phyloP scores from a whole-genome alignment of 352 stramenopile species.

The Phytopythium cucurbitacearum region DNA sequence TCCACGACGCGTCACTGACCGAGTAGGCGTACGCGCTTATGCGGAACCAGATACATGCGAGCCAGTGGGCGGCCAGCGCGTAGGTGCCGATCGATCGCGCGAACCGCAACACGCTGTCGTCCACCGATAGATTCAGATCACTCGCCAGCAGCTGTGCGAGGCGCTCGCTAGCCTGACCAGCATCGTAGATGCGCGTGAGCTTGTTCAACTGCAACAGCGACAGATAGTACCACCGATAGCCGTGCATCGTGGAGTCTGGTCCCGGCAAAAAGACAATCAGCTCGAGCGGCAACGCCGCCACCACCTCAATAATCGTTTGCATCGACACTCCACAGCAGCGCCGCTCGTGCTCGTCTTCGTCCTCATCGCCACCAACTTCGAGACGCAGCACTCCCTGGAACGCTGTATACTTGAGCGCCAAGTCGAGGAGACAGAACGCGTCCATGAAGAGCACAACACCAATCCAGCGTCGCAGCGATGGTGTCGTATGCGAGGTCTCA shows the following conservation, averaged over 20 bases:
- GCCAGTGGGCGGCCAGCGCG: slow-evolving; percentile 60
- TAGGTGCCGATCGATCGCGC: slow-evolving; percentile 44
- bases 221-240: slow-evolving; percentile 53
- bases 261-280: slow-evolving; percentile 40
- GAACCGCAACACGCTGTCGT: slow-evolving; percentile 49
- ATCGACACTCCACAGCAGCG: background rate
- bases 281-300: slow-evolving; percentile 40
- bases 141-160: slow-evolving; percentile 44
- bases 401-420: slow-evolving; percentile 48
- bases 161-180: slow-evolving; percentile 44
- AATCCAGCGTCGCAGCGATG: slow-evolving; percentile 21
- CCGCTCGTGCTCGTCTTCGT: background rate
- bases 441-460: slow-evolving; percentile 38
- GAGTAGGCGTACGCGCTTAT: slow-evolving; percentile 38
- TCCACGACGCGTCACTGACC: slow-evolving; percentile 50
- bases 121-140: slow-evolving; percentile 47
- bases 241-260: slow-evolving; percentile 11
- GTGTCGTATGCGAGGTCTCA: slow-evolving; percentile 8
- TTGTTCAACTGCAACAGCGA: slow-evolving; percentile 62
- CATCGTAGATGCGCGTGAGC: slow-evolving; percentile 38
- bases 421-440: slow-evolving; percentile 44
- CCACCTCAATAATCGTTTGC: slow-evolving; percentile 22
- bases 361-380: slow-evolving; percentile 9
- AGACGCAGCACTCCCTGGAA: slow-evolving; percentile 45
- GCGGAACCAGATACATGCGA: slow-evolving; percentile 62